Base-by-base conservation (phyloP, 2,329 filamentous ascomycete species). In the Paramyrothecium sp. region DNA sequence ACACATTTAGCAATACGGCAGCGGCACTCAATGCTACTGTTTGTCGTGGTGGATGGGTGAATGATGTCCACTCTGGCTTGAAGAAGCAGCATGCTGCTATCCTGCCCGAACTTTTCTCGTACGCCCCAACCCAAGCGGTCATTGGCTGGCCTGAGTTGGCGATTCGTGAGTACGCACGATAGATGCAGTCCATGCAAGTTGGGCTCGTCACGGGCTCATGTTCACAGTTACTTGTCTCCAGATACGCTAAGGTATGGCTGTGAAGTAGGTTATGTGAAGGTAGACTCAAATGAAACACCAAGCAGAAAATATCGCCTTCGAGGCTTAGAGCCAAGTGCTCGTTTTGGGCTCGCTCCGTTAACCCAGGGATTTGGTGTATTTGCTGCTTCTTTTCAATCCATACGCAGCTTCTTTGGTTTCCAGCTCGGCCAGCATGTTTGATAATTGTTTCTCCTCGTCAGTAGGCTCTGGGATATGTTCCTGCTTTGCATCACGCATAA, bases 321-420 rank as follows among this genome's bases (percentile, higher is more conserved):
- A n/a, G n/a, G n/a, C n/a, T n/a, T n/a, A n/a, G n/a, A n/a, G n/a
- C n/a, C n/a, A n/a, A n/a, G n/a, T n/a, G n/a, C n/a, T n/a, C n/a
- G n/a, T n/a, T n/a, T n/a, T n/a, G n/a, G n/a, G 26, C 26, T 30
- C 26, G 10, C 26, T 30, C 4, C 26, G 10, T 10, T 30, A 5
- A 4, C 26, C 10, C 10, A 30, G 4, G 26, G 5, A 4, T 30
- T 44, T 44, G 5, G 5, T 16, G 38, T 51, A 51, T 33, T 51
- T 51, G 3, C 11, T 51, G 49, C 49, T 51, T 33, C 49, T 51
- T 33, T 51, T 51, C 49, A 12, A 13, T 33, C 49, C 55, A 53
- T 57, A 60, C n/a, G 41, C 53, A 13, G 48, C 55, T 12, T 57
- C 58, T 41, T 23, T 26, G 4, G 13, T 23, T 34, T 55, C 55